Base-by-base conservation (phyloP, 1,284 basidiomycete genomes). In the Taiwanofungus camphoratus region DNA sequence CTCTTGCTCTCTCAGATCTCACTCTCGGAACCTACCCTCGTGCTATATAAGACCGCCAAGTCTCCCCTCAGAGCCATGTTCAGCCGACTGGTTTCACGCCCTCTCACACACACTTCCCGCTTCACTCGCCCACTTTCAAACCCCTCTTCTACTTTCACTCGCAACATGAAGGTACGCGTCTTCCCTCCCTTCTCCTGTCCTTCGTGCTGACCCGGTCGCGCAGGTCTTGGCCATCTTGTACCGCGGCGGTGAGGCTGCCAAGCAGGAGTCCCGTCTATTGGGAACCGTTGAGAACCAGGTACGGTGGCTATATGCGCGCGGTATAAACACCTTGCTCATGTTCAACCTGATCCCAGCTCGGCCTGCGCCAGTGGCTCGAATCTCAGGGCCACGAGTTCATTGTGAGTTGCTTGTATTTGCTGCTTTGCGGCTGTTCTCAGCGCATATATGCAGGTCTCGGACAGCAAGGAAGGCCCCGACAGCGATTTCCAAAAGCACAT, bases 201-300 rank as follows among this genome's bases (percentile, higher is more conserved):
- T n/a, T 36, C 20, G 13, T 20, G 15, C 32, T 29, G 13, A 46
- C 23, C 23, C 12, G 15, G 19, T 33, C 12, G 2, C 19, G 11
- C 23, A 92, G 87, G 70, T 92, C 57, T 76, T 93, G 48, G 86
- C 87, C 56, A 80, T 93, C 55, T 79, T 93, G 43, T 88, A 90
- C 70, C 72, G 78, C 52, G 86, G 87, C 59, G 76, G 73, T 55
- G 59, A 79, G 49, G 82, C 87, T 50, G 92, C 93, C 44, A 55
- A 73, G 54, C 73, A 89, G 56, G 87, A 96, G 67, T 78, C 88
- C 40, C 80, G 87, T 63, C 82, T 96, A 31, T 76, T 95, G 36
- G 93, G 92, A 44, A 92, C 93, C 13, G 76, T 83, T 47, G 90
- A 98, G 70, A 97, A 96, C 72, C 76, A 82, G 71, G 84, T 81